Evolutionary conservation across 2,329 filamentous ascomycete species (phyloP), one percentile per base, ranked within the genome.

Genomic region (Nothophoma quercina): DNA sequence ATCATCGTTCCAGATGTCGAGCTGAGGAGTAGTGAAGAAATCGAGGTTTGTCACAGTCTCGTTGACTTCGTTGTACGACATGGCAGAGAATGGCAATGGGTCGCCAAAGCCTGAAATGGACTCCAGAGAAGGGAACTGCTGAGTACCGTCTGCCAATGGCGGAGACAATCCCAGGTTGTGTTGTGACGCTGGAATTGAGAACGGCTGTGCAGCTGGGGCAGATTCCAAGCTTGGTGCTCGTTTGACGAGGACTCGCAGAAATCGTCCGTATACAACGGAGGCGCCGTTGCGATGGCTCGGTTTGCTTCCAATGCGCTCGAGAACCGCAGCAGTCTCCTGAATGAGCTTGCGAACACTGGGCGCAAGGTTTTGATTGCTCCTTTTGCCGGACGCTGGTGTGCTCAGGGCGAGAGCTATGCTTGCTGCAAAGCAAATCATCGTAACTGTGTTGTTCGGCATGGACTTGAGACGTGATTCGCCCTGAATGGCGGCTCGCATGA

Each of bases 371-470:
- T 65, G 64, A 21, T 47, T 57, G 15, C 59, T 51, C 5, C 59
- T 59, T 19, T 58, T 65, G 7, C 59, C 54, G 5, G 67, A 57
- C 2, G 64, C 49, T 10, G 68, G 64, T 13, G 67, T 62, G 49
- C 69, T 70, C 16, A 72, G 53, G 85, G 49, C 90, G 73, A 42
- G 83, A 81, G 36, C 85, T 76, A 71, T 62, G 28, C 63, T 71
- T 13, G 67, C 72, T 0, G 88, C 88, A 58, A 90, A 90, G 1
- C 87, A 88, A 10, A 91, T 89, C 88, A 91, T 91, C 58, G 90
- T 89, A 48, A 88, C 84, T 0, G 88, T 90, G 61, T 91, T 91
- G 71, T 91, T 91, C 0, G 88, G 88, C 88, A 91, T 91, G 0
- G 88, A 90, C 48, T 85, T 85, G 0, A 91, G 79, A 55, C 87